Evolutionary conservation across 176 grass and related monocot species (phyloP), one percentile per base, ranked within the genome.

Genomic region (Hordeum marinum): DNA sequence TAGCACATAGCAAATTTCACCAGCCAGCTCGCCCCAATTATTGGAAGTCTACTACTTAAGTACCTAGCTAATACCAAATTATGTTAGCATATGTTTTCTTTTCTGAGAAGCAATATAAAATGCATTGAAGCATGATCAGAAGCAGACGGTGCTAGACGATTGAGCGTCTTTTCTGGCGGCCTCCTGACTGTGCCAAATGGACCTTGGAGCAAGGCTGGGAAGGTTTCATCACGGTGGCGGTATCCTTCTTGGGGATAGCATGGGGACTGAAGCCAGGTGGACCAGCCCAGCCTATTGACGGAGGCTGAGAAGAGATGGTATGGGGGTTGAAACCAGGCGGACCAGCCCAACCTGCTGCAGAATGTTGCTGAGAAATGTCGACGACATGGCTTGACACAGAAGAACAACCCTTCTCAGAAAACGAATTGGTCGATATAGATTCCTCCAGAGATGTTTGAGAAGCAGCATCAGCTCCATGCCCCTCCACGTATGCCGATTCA

Each of bases 301-400:
- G 27, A 39, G 84, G 61, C 76, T 43, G 78, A 81, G 80, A 75
- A 42, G 9, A 40, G 36, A 82, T n/a, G 64, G 18, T 9, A 55
- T 59, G 20, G 24, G 52, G 83, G 32, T 83, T 80, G 77, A 89
- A 93, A 55, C 82, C 88, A 77, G 86, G 86, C 72, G 83, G 85
- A 72, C 83, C 83, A 59, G 40, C 63, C 87, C 89, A 87, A 75
- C n/a, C 63, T 73, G 41, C 27, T n/a, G 73, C 48, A 31, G 42
- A 20, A 63, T 24, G 34, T 32, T 78, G 73, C 71, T 39, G 84
- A 85, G 81, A 77, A 79, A 15, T 26, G 76, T 34, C 20, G 7
- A 50, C 9, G 87, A 45, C 21, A 77, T 61, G 59, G 63, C 68
- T 50, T 37, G 77, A 75, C 40, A 74, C 40, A 70, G 50, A 75